A percentile compares a stretch with the other conserved stretches of the same genome.
Evolutionary conservation across 2,329 filamentous ascomycete genomes (phyloP).

Genomic region (Phialophora chinensis): DNA sequence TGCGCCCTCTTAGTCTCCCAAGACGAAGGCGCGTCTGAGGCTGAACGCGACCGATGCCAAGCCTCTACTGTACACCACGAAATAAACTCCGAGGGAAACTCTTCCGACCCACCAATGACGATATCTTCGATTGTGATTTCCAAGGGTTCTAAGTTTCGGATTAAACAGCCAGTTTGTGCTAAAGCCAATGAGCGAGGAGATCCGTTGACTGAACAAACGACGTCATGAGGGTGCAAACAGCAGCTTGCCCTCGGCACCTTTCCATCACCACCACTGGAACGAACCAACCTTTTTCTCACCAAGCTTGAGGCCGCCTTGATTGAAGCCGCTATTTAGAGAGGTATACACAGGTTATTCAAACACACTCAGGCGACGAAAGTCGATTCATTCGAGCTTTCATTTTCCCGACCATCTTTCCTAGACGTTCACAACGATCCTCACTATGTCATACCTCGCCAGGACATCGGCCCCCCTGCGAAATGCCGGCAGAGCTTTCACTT

Average conservation of each 20-base stretch:
- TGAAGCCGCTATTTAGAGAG: neutral
- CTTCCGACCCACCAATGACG: constrained; percentile 6
- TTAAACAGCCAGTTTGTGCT: neutral
- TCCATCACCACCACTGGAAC: neutral
- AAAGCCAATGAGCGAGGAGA: neutral
- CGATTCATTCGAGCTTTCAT: neutral
- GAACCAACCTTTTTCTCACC: neutral
- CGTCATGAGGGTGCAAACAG: neutral
- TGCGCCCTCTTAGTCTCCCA: neutral
- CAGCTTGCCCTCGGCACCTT: constrained; percentile 6
- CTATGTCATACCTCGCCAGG: constrained; percentile 33
- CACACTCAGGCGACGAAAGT: neutral
- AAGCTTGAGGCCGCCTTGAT: neutral
- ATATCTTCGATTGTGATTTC: neutral
- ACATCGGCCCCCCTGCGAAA: constrained; percentile 25
- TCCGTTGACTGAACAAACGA: neutral
- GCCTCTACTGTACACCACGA: neutral
- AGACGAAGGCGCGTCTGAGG: constrained; percentile 5
- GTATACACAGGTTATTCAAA: neutral
- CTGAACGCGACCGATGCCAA: constrained; percentile 12
- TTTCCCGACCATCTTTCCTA: neutral
- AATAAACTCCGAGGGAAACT: neutral
- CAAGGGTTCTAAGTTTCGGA: neutral
- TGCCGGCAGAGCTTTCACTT: constrained; percentile 19
- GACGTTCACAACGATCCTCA: constrained; percentile 1